A percentile compares a stretch with the other conserved stretches of the same genome.
These are phyloP conservation scores for Akanthomyces lecanii DNA, from an alignment of 2,329 filamentous ascomycete species.

Conservation along the genomic window DNA sequence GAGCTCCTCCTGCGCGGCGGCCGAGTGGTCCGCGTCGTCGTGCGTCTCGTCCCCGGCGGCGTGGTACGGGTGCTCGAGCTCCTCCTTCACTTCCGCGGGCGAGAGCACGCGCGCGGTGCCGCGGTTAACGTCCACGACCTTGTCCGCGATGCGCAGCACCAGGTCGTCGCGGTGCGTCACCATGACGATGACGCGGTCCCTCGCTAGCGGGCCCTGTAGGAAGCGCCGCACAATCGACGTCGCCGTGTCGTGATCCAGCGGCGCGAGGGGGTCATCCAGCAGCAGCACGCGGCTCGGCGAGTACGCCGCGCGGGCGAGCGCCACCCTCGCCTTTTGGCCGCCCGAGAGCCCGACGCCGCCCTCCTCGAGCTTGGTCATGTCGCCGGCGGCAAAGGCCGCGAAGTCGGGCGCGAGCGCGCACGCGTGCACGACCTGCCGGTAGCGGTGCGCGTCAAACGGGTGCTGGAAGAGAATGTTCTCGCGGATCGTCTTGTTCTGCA, in stretches of 20 bases:
- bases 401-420: constrained; percentile 57
- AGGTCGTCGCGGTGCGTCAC: constrained; percentile 79
- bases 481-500: constrained; percentile 61
- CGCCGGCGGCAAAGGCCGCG: constrained; percentile 51
- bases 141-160: constrained; percentile 66
- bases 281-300: constrained; percentile 53
- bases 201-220: constrained; percentile 56
- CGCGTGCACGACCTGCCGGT: constrained; percentile 56
- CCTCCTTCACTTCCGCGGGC: constrained; percentile 40
- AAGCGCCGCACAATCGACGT: constrained; percentile 57
- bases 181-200: constrained; percentile 67
- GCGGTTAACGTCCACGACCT: constrained; percentile 65
- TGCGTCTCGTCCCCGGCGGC: constrained; percentile 27
- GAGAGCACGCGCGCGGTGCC: constrained; percentile 52
- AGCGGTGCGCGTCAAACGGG: constrained; percentile 49
- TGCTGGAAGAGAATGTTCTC: constrained; percentile 63
- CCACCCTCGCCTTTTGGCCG: constrained; percentile 59
- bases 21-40: constrained; percentile 25
- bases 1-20: constrained; percentile 23
- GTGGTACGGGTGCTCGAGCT: constrained; percentile 35
- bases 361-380: constrained; percentile 57
- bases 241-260: constrained; percentile 59
- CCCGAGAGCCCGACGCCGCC: constrained; percentile 60
- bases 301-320: constrained; percentile 60
- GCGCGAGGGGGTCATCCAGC: constrained; percentile 60